These are phyloP conservation scores for Starmerella bombicola DNA, from an alignment of 805 yeast species.

Conservation along the genomic window DNA sequence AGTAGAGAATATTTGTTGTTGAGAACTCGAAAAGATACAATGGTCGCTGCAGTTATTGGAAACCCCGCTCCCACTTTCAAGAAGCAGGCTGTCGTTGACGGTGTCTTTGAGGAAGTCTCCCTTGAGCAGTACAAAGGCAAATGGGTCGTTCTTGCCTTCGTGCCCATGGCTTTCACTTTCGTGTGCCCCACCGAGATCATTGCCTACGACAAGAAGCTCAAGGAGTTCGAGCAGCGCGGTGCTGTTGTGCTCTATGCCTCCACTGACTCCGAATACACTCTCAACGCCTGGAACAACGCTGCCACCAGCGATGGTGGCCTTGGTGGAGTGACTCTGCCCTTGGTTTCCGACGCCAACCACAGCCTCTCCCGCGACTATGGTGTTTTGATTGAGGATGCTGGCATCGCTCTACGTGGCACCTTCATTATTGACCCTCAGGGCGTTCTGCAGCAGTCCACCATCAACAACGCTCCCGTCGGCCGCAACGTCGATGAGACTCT, in stretches of 20 bases:
- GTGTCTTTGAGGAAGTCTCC: conserved; percentile 87
- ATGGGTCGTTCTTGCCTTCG: conserved; percentile 93
- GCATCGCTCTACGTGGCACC: conserved; percentile 95
- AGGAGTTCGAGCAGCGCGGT: conserved; percentile 76
- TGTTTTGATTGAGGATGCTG: conserved; percentile 91
- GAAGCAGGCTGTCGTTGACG: conserved; percentile 95
- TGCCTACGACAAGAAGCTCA: conserved; percentile 93
- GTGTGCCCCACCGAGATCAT: conserved; percentile 99
- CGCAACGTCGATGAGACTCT: conserved; percentile 96
- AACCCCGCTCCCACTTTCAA: conserved; percentile 93
- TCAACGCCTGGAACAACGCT: conserved; percentile 96
- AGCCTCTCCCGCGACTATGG: conserved; percentile 90
- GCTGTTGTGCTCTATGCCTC: conserved; percentile 90
- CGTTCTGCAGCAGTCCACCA: conserved; percentile 84
- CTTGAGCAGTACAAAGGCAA: conserved; percentile 94
- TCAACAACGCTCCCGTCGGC: conserved; percentile 98
- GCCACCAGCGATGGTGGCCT: conserved; percentile 97
- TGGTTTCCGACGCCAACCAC: conserved; percentile 95
- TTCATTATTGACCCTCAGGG: conserved; percentile 97
- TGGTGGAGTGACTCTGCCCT: conserved; percentile 89
- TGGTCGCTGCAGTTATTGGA: conserved; percentile 76
- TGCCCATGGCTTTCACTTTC: conserved; percentile 98
- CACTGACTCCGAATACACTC: conserved; percentile 95
- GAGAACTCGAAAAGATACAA: conserved; percentile 26
- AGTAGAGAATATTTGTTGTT: background rate